These are phyloP conservation scores for Cercospora zeina DNA, from an alignment of 2,329 filamentous ascomycete species.

Conservation along the genomic window DNA sequence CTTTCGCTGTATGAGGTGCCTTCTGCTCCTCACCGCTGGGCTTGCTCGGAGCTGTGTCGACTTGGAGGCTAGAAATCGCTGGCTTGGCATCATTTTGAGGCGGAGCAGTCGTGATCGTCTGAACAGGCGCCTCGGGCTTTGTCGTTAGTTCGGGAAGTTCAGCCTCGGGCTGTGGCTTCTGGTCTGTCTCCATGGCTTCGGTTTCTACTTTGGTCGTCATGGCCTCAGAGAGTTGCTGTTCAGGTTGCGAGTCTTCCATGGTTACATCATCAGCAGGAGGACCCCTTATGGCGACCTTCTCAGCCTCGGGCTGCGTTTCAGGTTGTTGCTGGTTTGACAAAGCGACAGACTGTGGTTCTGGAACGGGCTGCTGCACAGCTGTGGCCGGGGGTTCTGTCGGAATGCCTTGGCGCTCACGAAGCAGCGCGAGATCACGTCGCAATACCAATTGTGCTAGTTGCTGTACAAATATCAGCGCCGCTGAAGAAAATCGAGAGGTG, in stretches of 20 bases:
- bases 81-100: conserved; percentile 9
- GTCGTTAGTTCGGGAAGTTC: neutral
- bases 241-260: conserved; percentile 17
- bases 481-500: neutral
- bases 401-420: conserved; percentile 28
- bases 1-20: conserved; percentile 34
- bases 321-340: neutral
- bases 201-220: neutral
- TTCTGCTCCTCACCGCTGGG: conserved; percentile 27
- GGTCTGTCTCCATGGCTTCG: conserved; percentile 1
- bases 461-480: conserved; percentile 25
- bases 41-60: conserved; percentile 19
- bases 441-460: conserved; percentile 39
- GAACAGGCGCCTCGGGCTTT: neutral
- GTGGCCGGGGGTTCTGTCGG: neutral
- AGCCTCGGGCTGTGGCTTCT: conserved; percentile 5
- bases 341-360: neutral
- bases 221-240: conserved; percentile 9
- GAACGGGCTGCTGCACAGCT: neutral
- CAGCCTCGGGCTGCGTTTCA: conserved; percentile 9
- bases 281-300: neutral
- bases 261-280: conserved; percentile 13
- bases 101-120: neutral
- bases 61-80: conserved; percentile 18
- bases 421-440: conserved; percentile 40